Base-by-base conservation (phyloP, 2,329 filamentous ascomycete genomes). In the Beauveria australis region DNA sequence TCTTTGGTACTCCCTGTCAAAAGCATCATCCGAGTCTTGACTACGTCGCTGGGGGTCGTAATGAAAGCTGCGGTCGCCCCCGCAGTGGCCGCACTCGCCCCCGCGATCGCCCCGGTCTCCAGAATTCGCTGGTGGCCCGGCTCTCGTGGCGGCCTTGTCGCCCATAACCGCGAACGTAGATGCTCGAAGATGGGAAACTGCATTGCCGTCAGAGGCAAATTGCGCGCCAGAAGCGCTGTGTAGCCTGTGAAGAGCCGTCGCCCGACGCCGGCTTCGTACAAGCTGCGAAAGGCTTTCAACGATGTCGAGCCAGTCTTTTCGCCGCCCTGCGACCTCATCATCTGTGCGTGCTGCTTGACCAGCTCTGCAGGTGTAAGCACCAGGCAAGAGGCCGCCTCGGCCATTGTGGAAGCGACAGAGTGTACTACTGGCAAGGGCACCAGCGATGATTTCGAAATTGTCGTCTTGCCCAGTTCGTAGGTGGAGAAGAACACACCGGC, bases 341-440 rank as follows among this genome's bases (percentile, higher is more conserved):
- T 92, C 73, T 96, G 92, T 0, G 92, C 91, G 73, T 96, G 96
- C 71, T 96, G 92, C 76, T 97, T 96, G 64, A 96, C 84, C 8
- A 96, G 90, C 72, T 96, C 92, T 16, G 91, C 91, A 0, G 92
- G 92, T 0, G 92, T 93, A 41, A 96, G 82, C 63, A 96, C 89
- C 22, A 91, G 80, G 70, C 92, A 96, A 5, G 91, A 92, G 3
- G 91, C 89, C 66, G 92, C 82, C 74, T 97, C 92, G 1, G 88
- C 92, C 18, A 85, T 75, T 2, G 86, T 87, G 1, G 91, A 95
- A 14, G 91, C 88, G 3, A 82, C 74, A 6, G 89, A 82, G 70
- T 96, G 88, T 60, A 92, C 81, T 10, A 91, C 65, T 0, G 91
- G 85, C 55, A 83, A 78, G 1, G 90, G 89, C 0, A 91, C 63